Percentiles rank a stretch among this genome's conserved stretches.
These are phyloP conservation scores for Lunularia cruciata DNA, from an alignment of 225 moss, liverwort and hornwort genomes.

Conservation along the genomic window DNA sequence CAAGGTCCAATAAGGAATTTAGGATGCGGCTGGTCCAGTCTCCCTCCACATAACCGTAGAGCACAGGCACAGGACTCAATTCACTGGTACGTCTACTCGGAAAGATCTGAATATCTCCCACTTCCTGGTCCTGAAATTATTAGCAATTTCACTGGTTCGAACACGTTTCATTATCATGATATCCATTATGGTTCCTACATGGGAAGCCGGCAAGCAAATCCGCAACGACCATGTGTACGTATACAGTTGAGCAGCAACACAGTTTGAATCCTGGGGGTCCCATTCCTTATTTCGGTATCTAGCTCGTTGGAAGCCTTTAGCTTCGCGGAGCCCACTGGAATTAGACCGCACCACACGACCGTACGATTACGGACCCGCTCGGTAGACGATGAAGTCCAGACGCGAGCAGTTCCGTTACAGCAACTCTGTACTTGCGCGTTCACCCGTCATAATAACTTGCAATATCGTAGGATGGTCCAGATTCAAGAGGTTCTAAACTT, in stretches of 20 bases:
- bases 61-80: too few relatives aligned
- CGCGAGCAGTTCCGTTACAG: neutral
- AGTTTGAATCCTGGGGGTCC: neutral
- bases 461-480: neutral
- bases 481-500: neutral
- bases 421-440: constrained; percentile 2
- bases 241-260: neutral
- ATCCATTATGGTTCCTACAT: too few relatives aligned
- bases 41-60: too few relatives aligned
- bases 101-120: too few relatives aligned
- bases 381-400: neutral
- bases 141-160: too few relatives aligned
- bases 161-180: too few relatives aligned
- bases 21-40: too few relatives aligned
- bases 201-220: too few relatives aligned
- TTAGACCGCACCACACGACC: neutral
- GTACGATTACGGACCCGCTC: neutral
- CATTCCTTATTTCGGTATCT: neutral
- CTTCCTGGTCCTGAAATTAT: too few relatives aligned
- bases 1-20: too few relatives aligned
- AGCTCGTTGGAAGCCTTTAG: neutral
- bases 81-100: too few relatives aligned
- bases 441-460: neutral
- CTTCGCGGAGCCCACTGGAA: neutral
- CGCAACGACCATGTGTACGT: too few relatives aligned